These are phyloP conservation scores for Mucor velutinosus DNA, from an alignment of 371 early-diverging fungal genomes.

Conservation along the genomic window DNA sequence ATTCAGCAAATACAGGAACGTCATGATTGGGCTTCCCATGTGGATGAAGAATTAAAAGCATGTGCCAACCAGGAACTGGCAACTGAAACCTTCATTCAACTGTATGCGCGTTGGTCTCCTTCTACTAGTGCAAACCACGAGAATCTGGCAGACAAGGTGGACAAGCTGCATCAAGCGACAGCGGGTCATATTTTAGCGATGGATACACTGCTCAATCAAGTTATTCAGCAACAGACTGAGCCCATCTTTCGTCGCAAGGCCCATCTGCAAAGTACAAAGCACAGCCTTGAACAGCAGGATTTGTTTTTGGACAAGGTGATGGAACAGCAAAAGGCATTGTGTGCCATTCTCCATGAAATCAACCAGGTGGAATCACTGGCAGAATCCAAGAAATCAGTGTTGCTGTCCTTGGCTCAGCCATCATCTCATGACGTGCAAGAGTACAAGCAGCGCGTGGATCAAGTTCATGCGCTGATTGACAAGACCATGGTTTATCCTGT, in stretches of 20 bases:
- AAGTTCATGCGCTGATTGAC: neutral
- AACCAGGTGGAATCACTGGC: conserved; percentile 12
- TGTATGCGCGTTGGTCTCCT: conserved; percentile 26
- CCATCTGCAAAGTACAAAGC: neutral
- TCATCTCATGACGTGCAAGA: conserved; percentile 12
- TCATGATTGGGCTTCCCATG: conserved; percentile 22
- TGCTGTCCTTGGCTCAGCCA: conserved; percentile 9
- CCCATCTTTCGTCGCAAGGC: conserved; percentile 3
- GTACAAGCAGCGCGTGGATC: conserved; percentile 8
- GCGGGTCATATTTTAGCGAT: neutral
- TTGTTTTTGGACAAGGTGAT: conserved; percentile 14
- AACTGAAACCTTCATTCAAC: conserved; percentile 21
- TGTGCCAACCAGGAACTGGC: conserved; percentile 20
- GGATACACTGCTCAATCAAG: neutral
- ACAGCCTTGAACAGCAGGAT: conserved; percentile 11
- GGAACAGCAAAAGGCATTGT: conserved; percentile 6
- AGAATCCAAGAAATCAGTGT: conserved; percentile 6
- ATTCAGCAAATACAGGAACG: conserved; percentile 14
- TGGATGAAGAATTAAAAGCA: conserved; percentile 6
- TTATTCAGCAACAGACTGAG: conserved; percentile 6
- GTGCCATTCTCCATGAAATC: neutral
- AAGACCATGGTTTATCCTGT: conserved; percentile 25
- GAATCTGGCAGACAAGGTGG: neutral
- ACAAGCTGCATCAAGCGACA: neutral
- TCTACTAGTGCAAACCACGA: neutral